phyloP scores from a whole-genome alignment of 306 rosid genomes.

The Cucurbita moschata region DNA sequence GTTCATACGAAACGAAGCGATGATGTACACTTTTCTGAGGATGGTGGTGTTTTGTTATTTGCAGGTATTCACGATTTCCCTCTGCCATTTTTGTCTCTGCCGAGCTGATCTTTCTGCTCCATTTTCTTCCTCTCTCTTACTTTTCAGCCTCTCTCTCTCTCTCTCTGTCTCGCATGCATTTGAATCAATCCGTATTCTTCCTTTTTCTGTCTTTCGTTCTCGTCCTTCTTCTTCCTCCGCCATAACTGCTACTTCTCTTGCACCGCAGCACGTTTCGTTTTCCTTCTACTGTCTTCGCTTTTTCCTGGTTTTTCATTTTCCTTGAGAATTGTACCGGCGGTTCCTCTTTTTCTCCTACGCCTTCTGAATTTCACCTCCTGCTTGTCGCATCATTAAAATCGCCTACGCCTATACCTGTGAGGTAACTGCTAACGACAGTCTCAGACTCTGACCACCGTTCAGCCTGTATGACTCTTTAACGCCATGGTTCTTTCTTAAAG shows the following conservation, averaged over 20 bases:
- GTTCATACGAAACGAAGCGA: background rate
- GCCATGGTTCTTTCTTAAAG: background rate
- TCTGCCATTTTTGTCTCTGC: slow-evolving; percentile 31
- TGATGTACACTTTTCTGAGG: slow-evolving; percentile 2
- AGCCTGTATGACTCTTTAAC: background rate
- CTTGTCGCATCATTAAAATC: background rate
- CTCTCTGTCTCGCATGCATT: background rate
- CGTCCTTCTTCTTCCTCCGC: background rate
- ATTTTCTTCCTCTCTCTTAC: background rate
- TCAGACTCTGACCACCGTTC: background rate
- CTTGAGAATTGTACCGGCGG: background rate
- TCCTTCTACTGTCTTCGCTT: background rate
- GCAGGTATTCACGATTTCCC: slow-evolving; percentile 11
- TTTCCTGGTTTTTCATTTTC: background rate
- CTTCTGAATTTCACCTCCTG: background rate
- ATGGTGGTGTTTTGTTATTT: slow-evolving; percentile 28
- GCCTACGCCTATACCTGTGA: background rate
- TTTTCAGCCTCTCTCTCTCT: background rate
- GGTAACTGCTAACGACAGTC: background rate
- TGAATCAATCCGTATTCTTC: background rate
- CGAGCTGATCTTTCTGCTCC: background rate
- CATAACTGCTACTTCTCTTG: background rate
- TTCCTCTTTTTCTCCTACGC: background rate
- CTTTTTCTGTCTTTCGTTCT: background rate
- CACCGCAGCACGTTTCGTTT: background rate